phyloP scores from a whole-genome alignment of 495 filamentous ascomycete genomes.

The Stereocaulon alpinum region DNA sequence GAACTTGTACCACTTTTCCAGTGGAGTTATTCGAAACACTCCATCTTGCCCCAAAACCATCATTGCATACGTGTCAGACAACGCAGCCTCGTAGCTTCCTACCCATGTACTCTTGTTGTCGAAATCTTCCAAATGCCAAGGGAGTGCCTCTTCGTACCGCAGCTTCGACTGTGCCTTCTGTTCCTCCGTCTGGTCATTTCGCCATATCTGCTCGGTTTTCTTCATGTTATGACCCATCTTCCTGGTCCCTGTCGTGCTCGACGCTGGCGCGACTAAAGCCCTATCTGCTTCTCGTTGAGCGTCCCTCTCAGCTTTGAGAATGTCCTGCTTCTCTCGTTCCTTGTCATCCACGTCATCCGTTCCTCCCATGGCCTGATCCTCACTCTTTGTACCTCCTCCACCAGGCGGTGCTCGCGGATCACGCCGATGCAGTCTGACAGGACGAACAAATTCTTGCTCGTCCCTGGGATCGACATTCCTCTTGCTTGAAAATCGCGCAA shows the following conservation, averaged over 20 bases:
- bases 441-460: conserved; percentile 72
- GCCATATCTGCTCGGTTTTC: conserved; percentile 56
- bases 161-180: conserved; percentile 68
- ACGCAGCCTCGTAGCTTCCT: conserved; percentile 73
- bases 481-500: conserved; percentile 64
- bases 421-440: conserved; percentile 77
- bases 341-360: conserved; percentile 44
- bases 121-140: conserved; percentile 95
- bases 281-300: conserved; percentile 72
- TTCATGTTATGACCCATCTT: conserved; percentile 50
- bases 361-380: conserved; percentile 33
- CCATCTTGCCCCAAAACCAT: conserved; percentile 52
- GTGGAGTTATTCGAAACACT: conserved; percentile 74
- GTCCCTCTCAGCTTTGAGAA: conserved; percentile 64
- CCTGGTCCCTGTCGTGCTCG: conserved; percentile 46
- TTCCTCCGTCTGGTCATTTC: conserved; percentile 74
- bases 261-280: conserved; percentile 75
- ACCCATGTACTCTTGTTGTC: conserved; percentile 90
- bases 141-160: conserved; percentile 87
- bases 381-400: conserved; percentile 39
- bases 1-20: conserved; percentile 95
- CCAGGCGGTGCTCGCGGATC: conserved; percentile 64
- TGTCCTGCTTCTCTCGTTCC: conserved; percentile 62
- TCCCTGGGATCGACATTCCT: conserved; percentile 60
- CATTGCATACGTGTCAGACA: conserved; percentile 68